Evolutionary conservation across 805 yeast species (phyloP).

Genomic region (Yarrowia alimentaria): DNA sequence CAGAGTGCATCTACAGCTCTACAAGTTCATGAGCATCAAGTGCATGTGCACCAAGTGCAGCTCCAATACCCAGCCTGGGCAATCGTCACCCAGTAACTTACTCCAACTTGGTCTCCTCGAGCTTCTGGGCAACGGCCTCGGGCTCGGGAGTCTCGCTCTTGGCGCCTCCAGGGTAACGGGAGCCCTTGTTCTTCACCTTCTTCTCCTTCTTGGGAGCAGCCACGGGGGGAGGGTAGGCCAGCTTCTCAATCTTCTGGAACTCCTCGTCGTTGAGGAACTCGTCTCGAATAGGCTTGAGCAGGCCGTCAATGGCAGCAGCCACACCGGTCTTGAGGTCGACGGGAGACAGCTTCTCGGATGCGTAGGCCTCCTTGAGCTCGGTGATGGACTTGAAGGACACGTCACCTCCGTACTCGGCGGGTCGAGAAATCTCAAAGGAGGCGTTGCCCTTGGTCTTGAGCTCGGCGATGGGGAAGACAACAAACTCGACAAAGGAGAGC

Average conservation of each 20-base stretch:
- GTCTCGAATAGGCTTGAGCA: constrained; percentile 81
- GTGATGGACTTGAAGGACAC: constrained; percentile 67
- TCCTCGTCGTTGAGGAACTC: constrained; percentile 61
- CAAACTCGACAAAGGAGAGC: constrained; percentile 79
- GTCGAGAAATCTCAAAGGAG: constrained; percentile 76
- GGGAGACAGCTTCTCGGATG: constrained; percentile 74
- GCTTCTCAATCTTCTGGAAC: constrained; percentile 67
- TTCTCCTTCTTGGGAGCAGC: constrained; percentile 65
- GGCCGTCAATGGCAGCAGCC: constrained; percentile 72
- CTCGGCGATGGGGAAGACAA: constrained; percentile 81
- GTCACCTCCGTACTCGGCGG: constrained; percentile 97
- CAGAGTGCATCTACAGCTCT: too few relatives aligned
- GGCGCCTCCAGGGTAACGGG: constrained; percentile 76
- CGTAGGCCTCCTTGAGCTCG: constrained; percentile 68
- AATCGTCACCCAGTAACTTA: too few relatives aligned
- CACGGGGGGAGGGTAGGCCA: constrained; percentile 81
- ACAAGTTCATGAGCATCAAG: too few relatives aligned
- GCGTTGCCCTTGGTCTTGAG: constrained; percentile 58
- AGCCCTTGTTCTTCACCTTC: constrained; percentile 76
- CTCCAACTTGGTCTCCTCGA: constrained; percentile 26
- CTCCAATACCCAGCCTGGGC: too few relatives aligned
- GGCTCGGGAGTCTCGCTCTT: too few relatives aligned
- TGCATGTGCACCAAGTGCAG: too few relatives aligned
- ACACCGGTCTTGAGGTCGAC: constrained; percentile 94
- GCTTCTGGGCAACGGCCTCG: constrained; percentile 8